phyloP scores from a whole-genome alignment of 2,329 filamentous ascomycete genomes.

The Hypoxylon sp. region DNA sequence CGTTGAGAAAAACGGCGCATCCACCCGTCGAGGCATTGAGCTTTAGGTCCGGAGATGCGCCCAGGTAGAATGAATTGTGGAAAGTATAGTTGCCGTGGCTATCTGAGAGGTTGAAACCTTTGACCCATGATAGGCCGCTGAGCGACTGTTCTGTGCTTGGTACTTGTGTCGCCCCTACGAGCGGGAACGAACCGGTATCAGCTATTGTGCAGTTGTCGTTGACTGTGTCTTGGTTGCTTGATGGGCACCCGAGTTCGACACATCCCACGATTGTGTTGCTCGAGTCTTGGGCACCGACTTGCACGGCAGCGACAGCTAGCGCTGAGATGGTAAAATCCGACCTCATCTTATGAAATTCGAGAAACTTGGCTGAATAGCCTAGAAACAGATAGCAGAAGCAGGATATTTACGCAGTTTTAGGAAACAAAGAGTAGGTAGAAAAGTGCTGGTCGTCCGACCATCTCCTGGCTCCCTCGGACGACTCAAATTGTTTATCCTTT shows the following conservation, averaged over 20 bases:
- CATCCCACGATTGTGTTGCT: constrained; percentile 40
- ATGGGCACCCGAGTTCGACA: constrained; percentile 37
- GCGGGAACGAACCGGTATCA: constrained; percentile 31
- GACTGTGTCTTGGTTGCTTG: constrained; percentile 7
- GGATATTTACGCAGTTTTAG: no score
- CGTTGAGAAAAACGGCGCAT: constrained; percentile 38
- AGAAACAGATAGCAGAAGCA: no score
- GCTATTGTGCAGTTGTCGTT: constrained; percentile 39
- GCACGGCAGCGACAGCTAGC: constrained; percentile 7
- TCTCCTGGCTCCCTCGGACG: no score
- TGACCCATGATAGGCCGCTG: constrained; percentile 37
- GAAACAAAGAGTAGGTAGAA: no score
- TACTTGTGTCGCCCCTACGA: constrained; percentile 33
- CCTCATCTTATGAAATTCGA: constrained; percentile 16
- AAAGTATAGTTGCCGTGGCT: constrained; percentile 8
- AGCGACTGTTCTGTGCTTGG: constrained; percentile 20
- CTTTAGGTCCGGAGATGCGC: constrained; percentile 23
- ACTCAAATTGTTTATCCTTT: no score
- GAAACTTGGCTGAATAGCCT: no score
- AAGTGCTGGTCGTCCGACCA: no score
- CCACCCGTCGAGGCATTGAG: constrained; percentile 28
- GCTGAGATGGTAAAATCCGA: constrained; percentile 1
- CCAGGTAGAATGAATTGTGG: constrained; percentile 36
- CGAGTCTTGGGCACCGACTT: constrained; percentile 31
- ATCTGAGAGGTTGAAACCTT: constrained; percentile 33